These are phyloP conservation scores for Heimioporus sp. DNA, from an alignment of 768 basidiomycete species.

Conservation along the genomic window DNA sequence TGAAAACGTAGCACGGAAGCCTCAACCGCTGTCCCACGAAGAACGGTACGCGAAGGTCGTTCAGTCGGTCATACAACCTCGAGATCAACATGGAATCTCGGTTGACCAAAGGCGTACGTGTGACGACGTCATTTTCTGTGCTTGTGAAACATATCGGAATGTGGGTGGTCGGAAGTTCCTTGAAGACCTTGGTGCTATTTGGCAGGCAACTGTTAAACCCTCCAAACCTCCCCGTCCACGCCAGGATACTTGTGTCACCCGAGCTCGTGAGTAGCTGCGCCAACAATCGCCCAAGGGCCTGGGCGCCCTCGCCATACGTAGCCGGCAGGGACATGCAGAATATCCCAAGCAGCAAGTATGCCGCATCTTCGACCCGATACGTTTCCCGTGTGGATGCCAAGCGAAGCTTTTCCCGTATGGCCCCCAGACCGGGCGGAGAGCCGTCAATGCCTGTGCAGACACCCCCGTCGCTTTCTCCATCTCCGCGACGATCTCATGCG, in stretches of 20 bases:
- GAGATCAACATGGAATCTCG: not conserved
- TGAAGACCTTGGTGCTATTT: not conserved
- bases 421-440: too few relatives aligned
- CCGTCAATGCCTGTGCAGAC: too few relatives aligned
- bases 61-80: too few relatives aligned
- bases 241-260: constrained; percentile 5
- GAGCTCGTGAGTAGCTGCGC: constrained; percentile 6
- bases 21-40: not conserved
- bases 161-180: not conserved
- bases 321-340: too few relatives aligned
- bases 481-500: too few relatives aligned
- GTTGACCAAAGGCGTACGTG: not conserved
- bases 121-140: not conserved
- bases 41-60: not conserved
- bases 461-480: too few relatives aligned
- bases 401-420: too few relatives aligned
- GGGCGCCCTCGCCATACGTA: too few relatives aligned
- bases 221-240: constrained; percentile 4
- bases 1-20: constrained; percentile 9
- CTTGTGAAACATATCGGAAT: not conserved
- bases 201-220: constrained; percentile 9
- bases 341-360: not conserved
- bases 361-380: too few relatives aligned
- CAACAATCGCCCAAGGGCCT: constrained; percentile 4
- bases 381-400: too few relatives aligned